Evolutionary conservation across 305 asterid species (phyloP).

Genomic region (Plantago rigida): DNA sequence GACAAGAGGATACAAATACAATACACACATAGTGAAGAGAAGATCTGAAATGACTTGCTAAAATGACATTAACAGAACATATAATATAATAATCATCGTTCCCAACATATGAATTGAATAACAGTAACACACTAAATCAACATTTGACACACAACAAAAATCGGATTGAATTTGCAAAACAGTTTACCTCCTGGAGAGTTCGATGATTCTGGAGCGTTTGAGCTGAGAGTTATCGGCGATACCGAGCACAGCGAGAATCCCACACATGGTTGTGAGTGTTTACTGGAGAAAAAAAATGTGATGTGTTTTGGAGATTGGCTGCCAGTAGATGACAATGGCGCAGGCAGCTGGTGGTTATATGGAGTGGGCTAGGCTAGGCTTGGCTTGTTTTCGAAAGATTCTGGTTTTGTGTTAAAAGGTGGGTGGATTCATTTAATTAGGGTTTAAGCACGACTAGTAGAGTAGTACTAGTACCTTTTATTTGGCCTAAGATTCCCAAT

Average conservation of each 20-base stretch:
- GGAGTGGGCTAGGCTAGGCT: neutral
- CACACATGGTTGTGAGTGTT: slow-evolving; percentile 59
- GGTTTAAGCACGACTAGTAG: neutral
- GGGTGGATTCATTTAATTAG: neutral
- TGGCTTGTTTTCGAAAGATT: neutral
- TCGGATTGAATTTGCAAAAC: no score
- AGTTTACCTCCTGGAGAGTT: slow-evolving; percentile 78
- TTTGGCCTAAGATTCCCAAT: no score
- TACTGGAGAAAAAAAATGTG: slow-evolving; percentile 13
- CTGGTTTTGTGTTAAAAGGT: neutral
- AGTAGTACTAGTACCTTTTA: no score
- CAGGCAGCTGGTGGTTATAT: slow-evolving; percentile 25
- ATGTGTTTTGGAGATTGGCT: neutral
- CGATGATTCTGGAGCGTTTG: slow-evolving; percentile 77
- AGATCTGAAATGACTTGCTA: no score
- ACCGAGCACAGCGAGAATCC: slow-evolving; percentile 96
- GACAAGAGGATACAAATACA: no score
- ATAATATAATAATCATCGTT: no score
- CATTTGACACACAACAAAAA: no score
- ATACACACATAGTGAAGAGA: no score
- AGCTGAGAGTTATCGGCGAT: slow-evolving; percentile 66
- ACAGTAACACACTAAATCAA: neutral
- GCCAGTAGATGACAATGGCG: neutral
- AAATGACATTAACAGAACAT: no score
- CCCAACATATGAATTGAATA: neutral